Conservation (phyloP, 2,329 filamentous ascomycete genomes). For the Curvularia spicifera region DNA sequence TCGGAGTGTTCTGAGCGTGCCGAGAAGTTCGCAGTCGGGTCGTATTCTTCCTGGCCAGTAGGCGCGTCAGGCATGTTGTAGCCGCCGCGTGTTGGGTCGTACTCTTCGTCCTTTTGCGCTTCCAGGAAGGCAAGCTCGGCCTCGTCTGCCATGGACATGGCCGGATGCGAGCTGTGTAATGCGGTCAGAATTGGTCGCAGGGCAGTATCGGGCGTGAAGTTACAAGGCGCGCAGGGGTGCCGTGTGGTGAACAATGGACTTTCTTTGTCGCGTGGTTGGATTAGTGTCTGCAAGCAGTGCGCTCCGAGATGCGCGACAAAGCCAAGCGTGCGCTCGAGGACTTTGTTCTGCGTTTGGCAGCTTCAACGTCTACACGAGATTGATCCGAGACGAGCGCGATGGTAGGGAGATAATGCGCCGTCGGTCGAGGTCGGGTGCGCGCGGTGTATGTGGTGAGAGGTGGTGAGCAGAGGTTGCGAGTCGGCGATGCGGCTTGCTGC, state of each 20-base stretch:
- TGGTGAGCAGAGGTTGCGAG: conserved; percentile 16
- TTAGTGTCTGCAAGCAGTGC: conserved; percentile 19
- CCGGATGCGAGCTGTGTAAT: conserved; percentile 9
- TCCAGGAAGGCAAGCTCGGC: conserved; percentile 61
- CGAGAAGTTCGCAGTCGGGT: conserved; percentile 42
- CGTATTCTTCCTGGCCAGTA: conserved; percentile 52
- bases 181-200: conserved; percentile 19
- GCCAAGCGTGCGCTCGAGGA: conserved; percentile 9
- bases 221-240: conserved; percentile 20
- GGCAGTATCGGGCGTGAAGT: conserved; percentile 15
- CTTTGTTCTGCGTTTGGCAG: conserved; percentile 6
- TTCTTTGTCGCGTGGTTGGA: conserved; percentile 35
- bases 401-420: conserved; percentile 22
- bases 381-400: conserved; percentile 19
- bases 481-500: conserved; percentile 14
- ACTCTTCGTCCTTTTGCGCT: conserved; percentile 52
- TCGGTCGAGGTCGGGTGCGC: conserved; percentile 9
- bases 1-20: conserved; percentile 35
- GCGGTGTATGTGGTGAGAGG: conserved; percentile 17
- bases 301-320: conserved; percentile 12
- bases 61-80: conserved; percentile 54
- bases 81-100: conserved; percentile 50
- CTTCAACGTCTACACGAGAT: not conserved
- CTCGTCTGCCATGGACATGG: conserved; percentile 57
- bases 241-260: conserved; percentile 24